A percentile compares a stretch with the other conserved stretches of the same genome.
These are phyloP conservation scores for Hypoxylon sp. DNA, from an alignment of 2,329 filamentous ascomycete species.

Conservation along the genomic window DNA sequence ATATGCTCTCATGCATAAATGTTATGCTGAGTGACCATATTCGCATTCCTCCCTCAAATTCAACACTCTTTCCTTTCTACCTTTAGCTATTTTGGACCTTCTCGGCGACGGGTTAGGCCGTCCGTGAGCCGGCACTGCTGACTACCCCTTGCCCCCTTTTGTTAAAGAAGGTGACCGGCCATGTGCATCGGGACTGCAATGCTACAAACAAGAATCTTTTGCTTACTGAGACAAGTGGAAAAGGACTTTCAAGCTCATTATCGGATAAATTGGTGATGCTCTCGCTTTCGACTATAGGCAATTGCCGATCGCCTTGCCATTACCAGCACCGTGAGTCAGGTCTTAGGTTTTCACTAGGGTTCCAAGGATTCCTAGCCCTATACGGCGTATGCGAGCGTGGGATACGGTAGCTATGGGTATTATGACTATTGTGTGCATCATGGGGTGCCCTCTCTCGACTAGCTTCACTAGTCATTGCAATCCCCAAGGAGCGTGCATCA, in stretches of 20 bases:
- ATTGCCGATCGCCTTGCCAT: neutral
- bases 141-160: neutral
- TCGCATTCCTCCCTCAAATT: neutral
- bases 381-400: conserved; percentile 26
- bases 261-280: neutral
- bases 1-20: neutral
- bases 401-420: neutral
- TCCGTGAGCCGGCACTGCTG: neutral
- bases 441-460: neutral
- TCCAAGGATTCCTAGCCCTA: conserved; percentile 8
- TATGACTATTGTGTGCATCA: neutral
- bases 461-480: neutral
- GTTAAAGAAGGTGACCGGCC: neutral
- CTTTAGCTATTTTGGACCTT: neutral
- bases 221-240: neutral
- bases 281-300: neutral
- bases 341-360: neutral
- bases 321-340: conserved; percentile 3
- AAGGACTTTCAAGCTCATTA: neutral
- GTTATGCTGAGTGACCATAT: neutral
- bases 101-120: neutral
- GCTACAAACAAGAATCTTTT: neutral
- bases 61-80: neutral
- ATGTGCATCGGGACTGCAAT: neutral
- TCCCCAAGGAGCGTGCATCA: neutral